These are phyloP conservation scores for Ophiostoma pallidulum DNA, from an alignment of 2,329 filamentous ascomycete genomes.

Conservation along the genomic window DNA sequence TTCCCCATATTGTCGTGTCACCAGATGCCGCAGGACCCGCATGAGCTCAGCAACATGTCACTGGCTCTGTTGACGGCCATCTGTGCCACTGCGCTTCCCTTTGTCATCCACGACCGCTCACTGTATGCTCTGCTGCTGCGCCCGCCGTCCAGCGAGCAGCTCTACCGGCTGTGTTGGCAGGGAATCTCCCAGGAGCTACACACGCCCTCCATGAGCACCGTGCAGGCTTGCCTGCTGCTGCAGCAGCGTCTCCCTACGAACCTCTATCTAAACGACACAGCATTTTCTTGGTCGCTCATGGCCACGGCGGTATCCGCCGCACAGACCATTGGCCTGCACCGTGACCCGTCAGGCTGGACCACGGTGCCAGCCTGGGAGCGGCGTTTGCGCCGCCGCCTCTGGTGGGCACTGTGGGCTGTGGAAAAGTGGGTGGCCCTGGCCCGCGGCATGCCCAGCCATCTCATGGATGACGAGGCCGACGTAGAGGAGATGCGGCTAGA, in stretches of 20 bases:
- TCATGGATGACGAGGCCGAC: constrained; percentile 17
- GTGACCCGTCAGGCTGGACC: constrained; percentile 24
- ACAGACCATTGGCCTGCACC: constrained; percentile 24
- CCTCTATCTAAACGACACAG: constrained; percentile 25
- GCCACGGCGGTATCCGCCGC: constrained; percentile 25
- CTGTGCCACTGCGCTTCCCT: constrained; percentile 34
- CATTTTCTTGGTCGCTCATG: constrained; percentile 25
- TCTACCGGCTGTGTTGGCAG: constrained; percentile 26
- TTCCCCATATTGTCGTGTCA: constrained; percentile 32
- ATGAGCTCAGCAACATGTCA: constrained; percentile 25
- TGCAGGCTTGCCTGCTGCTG: constrained; percentile 26
- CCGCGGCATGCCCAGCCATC: constrained; percentile 26
- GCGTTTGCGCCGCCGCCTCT: constrained; percentile 23
- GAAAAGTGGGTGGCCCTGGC: constrained; percentile 27
- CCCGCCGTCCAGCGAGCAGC: constrained; percentile 20
- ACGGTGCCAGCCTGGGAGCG: constrained; percentile 25
- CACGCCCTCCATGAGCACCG: constrained; percentile 23
- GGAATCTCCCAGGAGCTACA: constrained; percentile 25
- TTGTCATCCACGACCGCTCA: constrained; percentile 33
- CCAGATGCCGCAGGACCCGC: constrained; percentile 22
- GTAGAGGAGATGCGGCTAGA: constrained; percentile 20
- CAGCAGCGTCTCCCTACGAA: constrained; percentile 26
- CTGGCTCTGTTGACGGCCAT: constrained; percentile 31
- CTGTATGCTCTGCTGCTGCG: constrained; percentile 25
- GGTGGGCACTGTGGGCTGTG: constrained; percentile 25